These are phyloP conservation scores for Phytophthora crassamura DNA, from an alignment of 352 stramenopile species.

Conservation along the genomic window DNA sequence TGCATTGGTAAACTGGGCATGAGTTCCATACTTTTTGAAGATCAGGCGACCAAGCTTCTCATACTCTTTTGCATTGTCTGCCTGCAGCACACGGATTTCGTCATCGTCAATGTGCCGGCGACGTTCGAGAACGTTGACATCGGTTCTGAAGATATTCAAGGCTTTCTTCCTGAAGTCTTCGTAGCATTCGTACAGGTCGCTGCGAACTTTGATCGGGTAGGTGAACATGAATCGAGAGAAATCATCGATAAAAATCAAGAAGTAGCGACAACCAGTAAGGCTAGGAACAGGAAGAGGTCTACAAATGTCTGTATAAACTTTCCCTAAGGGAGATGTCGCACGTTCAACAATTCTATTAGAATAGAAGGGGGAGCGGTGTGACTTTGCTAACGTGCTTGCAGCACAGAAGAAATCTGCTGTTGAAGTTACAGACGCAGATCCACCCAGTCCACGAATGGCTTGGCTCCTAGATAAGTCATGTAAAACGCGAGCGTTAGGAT, in stretches of 20 bases:
- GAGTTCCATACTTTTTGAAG: constrained; percentile 14
- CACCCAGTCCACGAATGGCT: constrained; percentile 7
- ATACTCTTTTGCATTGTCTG: constrained; percentile 12
- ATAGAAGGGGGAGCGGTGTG: constrained; percentile 24
- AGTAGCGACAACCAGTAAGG: constrained; percentile 19
- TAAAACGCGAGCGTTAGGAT: constrained; percentile 15
- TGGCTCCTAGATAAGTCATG: constrained; percentile 17
- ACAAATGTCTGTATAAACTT: constrained; percentile 20
- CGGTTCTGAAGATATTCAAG: constrained; percentile 8
- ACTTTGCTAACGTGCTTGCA: constrained; percentile 32
- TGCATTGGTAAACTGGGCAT: constrained; percentile 18
- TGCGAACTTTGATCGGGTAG: constrained; percentile 15
- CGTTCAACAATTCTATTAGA: constrained; percentile 29
- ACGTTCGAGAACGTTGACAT: not conserved
- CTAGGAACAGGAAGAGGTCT: constrained; percentile 14
- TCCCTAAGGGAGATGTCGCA: constrained; percentile 20
- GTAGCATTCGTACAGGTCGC: constrained; percentile 29
- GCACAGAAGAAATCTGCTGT: constrained; percentile 15
- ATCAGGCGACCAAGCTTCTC: constrained; percentile 5
- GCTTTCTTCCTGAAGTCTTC: constrained; percentile 6
- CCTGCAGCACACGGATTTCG: not conserved
- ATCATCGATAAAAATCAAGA: constrained; percentile 30
- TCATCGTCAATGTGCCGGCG: not conserved
- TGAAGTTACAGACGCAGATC: not conserved
- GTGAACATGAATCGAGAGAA: constrained; percentile 31